Evolutionary conservation across 2,329 filamentous ascomycete species (phyloP), one percentile per base, ranked within the genome.

Genomic region (Ceratocystis destructans): DNA sequence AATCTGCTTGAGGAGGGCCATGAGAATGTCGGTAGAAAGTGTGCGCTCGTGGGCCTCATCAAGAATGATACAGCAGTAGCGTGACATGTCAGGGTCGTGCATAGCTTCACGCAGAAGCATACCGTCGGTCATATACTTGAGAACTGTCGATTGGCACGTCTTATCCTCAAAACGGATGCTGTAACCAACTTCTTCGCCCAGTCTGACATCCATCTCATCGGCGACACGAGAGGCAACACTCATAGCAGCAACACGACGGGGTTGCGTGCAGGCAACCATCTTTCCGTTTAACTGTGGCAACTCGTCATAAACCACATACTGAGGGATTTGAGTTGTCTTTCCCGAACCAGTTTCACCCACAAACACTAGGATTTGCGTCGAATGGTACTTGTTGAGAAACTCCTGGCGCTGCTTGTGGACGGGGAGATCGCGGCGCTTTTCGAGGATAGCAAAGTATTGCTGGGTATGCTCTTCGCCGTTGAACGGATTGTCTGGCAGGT

Each of bases 121-220:
- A 84, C 95, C 95, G 74, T 99, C 94, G 57, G 95, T 99, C 94
- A 99, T 99, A 80, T 99, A 99, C 80, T 99, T 99, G 74, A 99
- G 84, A 69, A 95, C 84, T 1, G 94, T 99, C 76, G 89, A 91
- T 67, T 86, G 84, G 63, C 88, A 84, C 0, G 94, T 97, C 79
- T 86, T 89, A 75, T 99, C 94, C 77, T 99, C 95, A 76, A 99
- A 99, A 80, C 94, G 90, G 75, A 99, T 97, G 76, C 90, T 97
- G 79, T 97, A 99, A 76, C 94, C 94, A 66, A 99, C 92, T 77
- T 97, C 93, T 71, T 96, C 86, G 68, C 94, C 94, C 31, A 99
- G 82, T 68, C 83, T 85, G 70, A 96, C 93, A 74, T 97, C 94
- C 82, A 99, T 88, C 78, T 99, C 94, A 73, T 96, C 86, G 33